Percentiles rank a stretch among this genome's conserved stretches.
Conservation (phyloP, 768 basidiomycete genomes). For the Phylloporus sp. region DNA sequence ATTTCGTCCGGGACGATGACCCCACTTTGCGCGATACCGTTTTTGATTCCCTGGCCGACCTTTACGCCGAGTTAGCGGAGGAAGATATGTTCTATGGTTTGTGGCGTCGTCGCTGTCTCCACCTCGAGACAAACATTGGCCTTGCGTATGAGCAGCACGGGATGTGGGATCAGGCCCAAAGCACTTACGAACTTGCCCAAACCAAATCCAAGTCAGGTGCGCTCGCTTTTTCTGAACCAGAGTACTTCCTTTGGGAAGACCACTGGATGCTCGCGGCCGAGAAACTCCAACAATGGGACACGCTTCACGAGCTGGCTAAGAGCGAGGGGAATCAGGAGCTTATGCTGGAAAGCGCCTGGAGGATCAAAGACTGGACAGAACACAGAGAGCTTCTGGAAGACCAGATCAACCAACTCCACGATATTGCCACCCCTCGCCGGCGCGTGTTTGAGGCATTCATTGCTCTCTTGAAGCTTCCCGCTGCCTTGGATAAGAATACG, state of each 20-base stretch:
- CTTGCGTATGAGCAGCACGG: slow-evolving; percentile 93
- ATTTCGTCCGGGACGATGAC: slow-evolving; percentile 77
- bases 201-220: slow-evolving; percentile 73
- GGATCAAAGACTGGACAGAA: slow-evolving; percentile 87
- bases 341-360: slow-evolving; percentile 92
- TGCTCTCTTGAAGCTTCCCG: slow-evolving; percentile 80
- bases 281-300: slow-evolving; percentile 98
- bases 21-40: slow-evolving; percentile 73
- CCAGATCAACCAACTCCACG: slow-evolving; percentile 73
- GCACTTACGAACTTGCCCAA: slow-evolving; percentile 86
- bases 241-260: slow-evolving; percentile 98
- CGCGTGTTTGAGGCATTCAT: slow-evolving; percentile 97
- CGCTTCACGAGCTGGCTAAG: slow-evolving; percentile 84
- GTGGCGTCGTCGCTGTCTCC: slow-evolving; percentile 88
- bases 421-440: slow-evolving; percentile 89
- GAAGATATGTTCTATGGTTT: slow-evolving; percentile 97
- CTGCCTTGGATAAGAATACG: slow-evolving; percentile 72
- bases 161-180: slow-evolving; percentile 91
- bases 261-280: slow-evolving; percentile 96
- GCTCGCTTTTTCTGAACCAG: slow-evolving; percentile 88
- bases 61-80: slow-evolving; percentile 93
- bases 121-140: slow-evolving; percentile 82
- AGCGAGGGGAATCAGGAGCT: slow-evolving; percentile 89
- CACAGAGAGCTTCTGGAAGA: slow-evolving; percentile 74
- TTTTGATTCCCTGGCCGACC: slow-evolving; percentile 86